Conservation (phyloP, 2,329 filamentous ascomycete genomes). For the Microascus cirrosus region DNA sequence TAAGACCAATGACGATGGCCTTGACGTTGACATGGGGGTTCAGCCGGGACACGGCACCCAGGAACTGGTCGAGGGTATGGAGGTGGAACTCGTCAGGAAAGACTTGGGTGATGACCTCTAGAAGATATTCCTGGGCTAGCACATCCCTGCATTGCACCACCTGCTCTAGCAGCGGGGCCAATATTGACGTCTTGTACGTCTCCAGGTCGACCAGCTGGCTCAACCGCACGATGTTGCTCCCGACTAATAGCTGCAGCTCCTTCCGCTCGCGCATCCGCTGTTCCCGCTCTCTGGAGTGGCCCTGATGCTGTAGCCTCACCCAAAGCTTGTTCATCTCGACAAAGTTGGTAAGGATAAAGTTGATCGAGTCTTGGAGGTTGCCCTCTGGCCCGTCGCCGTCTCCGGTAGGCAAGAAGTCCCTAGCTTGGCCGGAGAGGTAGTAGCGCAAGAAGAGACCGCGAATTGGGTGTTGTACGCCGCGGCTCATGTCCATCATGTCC, state of each 20-base stretch:
- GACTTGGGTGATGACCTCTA: conserved; percentile 97
- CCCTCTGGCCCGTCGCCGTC: conserved; percentile 86
- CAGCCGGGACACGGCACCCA: conserved; percentile 82
- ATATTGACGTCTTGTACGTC: conserved; percentile 81
- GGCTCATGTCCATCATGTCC: conserved; percentile 99
- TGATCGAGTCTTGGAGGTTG: conserved; percentile 94
- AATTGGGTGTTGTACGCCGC: conserved; percentile 93
- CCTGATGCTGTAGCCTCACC: conserved; percentile 95
- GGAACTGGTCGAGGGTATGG: conserved; percentile 89
- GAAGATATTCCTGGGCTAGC: conserved; percentile 88
- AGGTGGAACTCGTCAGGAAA: conserved; percentile 98
- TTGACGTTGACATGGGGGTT: conserved; percentile 98
- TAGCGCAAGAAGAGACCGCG: conserved; percentile 92
- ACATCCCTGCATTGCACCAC: conserved; percentile 97
- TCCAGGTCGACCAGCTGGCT: conserved; percentile 94
- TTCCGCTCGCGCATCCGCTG: conserved; percentile 88
- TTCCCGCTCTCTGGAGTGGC: conserved; percentile 88
- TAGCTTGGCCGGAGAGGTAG: conserved; percentile 88
- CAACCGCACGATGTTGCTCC: conserved; percentile 88
- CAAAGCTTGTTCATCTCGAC: conserved; percentile 99
- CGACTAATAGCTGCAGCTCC: conserved; percentile 89
- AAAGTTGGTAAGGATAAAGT: conserved; percentile 95
- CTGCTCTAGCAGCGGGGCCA: conserved; percentile 84
- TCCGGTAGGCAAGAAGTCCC: conserved; percentile 75
- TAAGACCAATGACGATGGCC: conserved; percentile 92